Conservation (phyloP, 257 asterid genomes). For the Ilex asprella region DNA sequence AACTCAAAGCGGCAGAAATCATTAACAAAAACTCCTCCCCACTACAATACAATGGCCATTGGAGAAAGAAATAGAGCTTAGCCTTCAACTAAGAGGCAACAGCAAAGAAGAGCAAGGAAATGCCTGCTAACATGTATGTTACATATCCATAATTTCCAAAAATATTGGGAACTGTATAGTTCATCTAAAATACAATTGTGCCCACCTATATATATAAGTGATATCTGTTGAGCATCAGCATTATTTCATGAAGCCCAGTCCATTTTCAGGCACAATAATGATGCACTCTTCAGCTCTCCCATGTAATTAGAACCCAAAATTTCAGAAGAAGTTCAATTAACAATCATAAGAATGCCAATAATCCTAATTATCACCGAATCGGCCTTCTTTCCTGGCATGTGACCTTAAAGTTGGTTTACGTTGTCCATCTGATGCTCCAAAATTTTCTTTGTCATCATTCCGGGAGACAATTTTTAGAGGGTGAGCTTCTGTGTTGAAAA, state of each 20-base stretch:
- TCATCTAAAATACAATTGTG: no score
- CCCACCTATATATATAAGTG: no score
- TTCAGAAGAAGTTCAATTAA: background rate
- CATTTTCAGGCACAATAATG: background rate
- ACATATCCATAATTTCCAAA: no score
- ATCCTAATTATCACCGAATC: slow-evolving; percentile 45
- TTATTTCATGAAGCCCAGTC: background rate
- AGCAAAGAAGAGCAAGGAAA: no score
- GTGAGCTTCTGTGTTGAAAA: slow-evolving; percentile 98
- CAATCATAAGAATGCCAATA: background rate
- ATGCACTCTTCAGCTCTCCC: background rate
- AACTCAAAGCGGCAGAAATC: no score
- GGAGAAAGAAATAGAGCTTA: no score
- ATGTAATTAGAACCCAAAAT: background rate
- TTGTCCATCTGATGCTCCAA: slow-evolving; percentile 25
- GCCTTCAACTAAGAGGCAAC: no score
- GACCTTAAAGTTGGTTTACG: slow-evolving; percentile 34
- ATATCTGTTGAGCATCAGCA: no score
- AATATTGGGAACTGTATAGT: no score
- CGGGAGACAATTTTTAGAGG: slow-evolving; percentile 77
- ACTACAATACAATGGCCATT: background rate
- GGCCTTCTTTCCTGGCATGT: slow-evolving; percentile 85
- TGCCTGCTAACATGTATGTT: no score
- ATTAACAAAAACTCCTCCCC: background rate
- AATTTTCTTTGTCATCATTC: slow-evolving; percentile 22